phyloP scores from a whole-genome alignment of 768 basidiomycete species.

The Amanita polypyramis region DNA sequence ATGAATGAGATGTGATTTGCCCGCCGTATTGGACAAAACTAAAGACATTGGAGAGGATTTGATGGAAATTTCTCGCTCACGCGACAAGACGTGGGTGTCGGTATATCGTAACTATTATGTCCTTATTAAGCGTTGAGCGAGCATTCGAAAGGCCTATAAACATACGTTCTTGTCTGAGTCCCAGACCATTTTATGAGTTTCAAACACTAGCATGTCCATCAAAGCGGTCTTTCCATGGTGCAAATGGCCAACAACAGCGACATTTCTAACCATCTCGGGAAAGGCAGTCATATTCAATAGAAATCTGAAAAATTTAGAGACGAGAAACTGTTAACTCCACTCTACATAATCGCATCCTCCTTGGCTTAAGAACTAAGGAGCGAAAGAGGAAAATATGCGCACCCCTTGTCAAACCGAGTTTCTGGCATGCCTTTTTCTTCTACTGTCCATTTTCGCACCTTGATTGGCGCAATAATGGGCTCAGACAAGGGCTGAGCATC shows the following conservation, averaged over 20 bases:
- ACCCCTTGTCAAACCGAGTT: constrained; percentile 98
- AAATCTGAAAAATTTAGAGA: constrained; percentile 45
- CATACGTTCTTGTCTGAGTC: constrained; percentile 82
- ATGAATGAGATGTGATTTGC: constrained; percentile 91
- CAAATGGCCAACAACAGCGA: constrained; percentile 91
- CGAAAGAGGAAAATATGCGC: constrained; percentile 18
- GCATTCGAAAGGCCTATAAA: constrained; percentile 9
- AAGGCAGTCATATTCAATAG: constrained; percentile 84
- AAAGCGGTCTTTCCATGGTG: constrained; percentile 98
- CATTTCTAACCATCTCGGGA: constrained; percentile 93
- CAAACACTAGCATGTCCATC: constrained; percentile 94
- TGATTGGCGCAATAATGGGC: constrained; percentile 92
- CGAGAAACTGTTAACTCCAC: neutral
- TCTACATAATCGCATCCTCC: neutral
- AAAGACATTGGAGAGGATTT: constrained; percentile 97
- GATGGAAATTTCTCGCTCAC: constrained; percentile 85
- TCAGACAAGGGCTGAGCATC: constrained; percentile 92
- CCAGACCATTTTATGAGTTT: constrained; percentile 93
- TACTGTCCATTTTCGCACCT: constrained; percentile 88
- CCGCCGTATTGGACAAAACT: constrained; percentile 69
- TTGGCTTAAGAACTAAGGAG: too few species aligned
- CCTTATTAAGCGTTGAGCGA: neutral
- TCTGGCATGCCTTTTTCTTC: constrained; percentile 95
- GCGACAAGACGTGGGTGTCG: constrained; percentile 85
- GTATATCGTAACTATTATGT: constrained; percentile 79